Evolutionary conservation across 495 filamentous ascomycete species (phyloP), one percentile per base, ranked within the genome.

Genomic region (Xylaria sp.): DNA sequence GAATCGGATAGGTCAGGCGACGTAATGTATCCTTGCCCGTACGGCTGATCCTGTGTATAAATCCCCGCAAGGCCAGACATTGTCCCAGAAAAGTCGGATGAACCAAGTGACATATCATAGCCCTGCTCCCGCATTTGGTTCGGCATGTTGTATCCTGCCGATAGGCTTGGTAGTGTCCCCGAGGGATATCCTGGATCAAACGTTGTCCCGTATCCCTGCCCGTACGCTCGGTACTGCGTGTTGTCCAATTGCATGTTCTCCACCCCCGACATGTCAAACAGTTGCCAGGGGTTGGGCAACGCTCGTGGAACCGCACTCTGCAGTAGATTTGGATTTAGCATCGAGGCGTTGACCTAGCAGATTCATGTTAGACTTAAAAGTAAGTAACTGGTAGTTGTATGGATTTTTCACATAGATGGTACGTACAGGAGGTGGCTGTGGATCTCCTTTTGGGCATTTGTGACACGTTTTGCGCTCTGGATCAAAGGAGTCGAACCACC

Each of bases 401-500:
- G 40, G 15, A 29, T 31, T 17, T 44, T 21, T 12, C 24, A 11
- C 3, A 12, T 17, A 24, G 3, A 62, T 44, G 35, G 12, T 6
- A 46, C 61, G 43, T 63, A 63, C 61, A 15, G 14, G n/a, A 24
- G 35, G 59, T 0, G 21, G 40, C n/a, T 17, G 40, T 4, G 14
- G 14, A 2, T 31, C 5, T 37, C 11, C 7, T 37, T 59, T 1
- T 5, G 15, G 2, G 41, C 61, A 63, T 48, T 19, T 9, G 26
- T n/a, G 9, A 33, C 61, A 63, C 11, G 3, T n/a, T 9, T 46
- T 31, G 61, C 40, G 24, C 3, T 46, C 17, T 14, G 41, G 40
- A n/a, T 63, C 40, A 29, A 63, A 63, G 19, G 61, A 63, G 43
- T 63, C 61, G 7, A 63, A 63, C 41, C 41, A 63, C 40, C 41